phyloP scores from a whole-genome alignment of 345 rosid genomes.

The Linum trigynum region DNA sequence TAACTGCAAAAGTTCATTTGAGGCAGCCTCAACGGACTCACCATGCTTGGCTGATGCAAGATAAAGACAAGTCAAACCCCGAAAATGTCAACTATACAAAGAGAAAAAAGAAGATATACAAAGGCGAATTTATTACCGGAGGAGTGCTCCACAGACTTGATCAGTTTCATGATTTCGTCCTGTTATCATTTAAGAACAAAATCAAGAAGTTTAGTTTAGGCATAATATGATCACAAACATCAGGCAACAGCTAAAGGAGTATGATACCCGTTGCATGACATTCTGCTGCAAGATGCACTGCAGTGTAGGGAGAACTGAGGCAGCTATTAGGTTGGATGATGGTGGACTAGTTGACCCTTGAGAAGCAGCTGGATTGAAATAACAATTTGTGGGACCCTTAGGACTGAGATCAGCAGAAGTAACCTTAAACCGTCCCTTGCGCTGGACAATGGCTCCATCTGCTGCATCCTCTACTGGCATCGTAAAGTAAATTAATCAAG shows the following conservation, averaged over 20 bases:
- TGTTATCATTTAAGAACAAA: slow-evolving; percentile 29
- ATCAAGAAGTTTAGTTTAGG: slow-evolving; percentile 2
- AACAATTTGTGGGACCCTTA: slow-evolving; percentile 36
- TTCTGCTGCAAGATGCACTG: slow-evolving; percentile 83
- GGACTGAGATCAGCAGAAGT: slow-evolving; percentile 76
- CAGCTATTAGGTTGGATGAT: slow-evolving; percentile 34
- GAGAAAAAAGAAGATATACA: slow-evolving; percentile 5
- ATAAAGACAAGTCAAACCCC: slow-evolving; percentile 15
- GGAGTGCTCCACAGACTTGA: slow-evolving; percentile 65
- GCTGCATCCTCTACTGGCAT: slow-evolving; percentile 59
- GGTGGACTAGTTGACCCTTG: slow-evolving; percentile 51
- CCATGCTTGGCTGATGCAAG: slow-evolving; percentile 49
- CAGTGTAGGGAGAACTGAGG: slow-evolving; percentile 58
- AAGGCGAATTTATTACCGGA: slow-evolving; percentile 44
- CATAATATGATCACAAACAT: background rate
- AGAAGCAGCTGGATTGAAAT: slow-evolving; percentile 4
- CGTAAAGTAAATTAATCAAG: slow-evolving; percentile 1
- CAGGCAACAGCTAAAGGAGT: slow-evolving; percentile 2
- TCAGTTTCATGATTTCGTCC: slow-evolving; percentile 85
- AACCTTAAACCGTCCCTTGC: slow-evolving; percentile 87
- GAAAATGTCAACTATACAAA: slow-evolving; percentile 4
- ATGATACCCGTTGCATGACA: slow-evolving; percentile 56
- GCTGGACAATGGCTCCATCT: slow-evolving; percentile 70
- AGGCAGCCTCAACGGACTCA: slow-evolving; percentile 40
- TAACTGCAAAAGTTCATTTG: slow-evolving; percentile 56